These are phyloP conservation scores for Penicillium sp. DNA, from an alignment of 2,329 filamentous ascomycete species.

Conservation along the genomic window DNA sequence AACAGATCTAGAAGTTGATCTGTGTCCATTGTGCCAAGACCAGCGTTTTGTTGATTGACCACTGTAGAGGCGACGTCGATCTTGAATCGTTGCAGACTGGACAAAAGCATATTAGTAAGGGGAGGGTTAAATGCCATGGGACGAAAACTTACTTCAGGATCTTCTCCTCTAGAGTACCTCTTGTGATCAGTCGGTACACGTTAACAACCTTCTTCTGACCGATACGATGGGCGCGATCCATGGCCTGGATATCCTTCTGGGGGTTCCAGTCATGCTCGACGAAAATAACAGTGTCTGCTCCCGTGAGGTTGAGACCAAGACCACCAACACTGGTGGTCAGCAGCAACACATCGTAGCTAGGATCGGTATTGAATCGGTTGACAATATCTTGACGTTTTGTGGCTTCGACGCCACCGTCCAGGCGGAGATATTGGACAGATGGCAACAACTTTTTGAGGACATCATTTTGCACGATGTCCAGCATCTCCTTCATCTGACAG, in stretches of 20 bases:
- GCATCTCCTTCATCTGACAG: conserved; percentile 99
- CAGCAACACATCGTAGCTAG: conserved; percentile 90
- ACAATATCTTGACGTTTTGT: conserved; percentile 95
- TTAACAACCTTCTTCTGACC: conserved; percentile 99
- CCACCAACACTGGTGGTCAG: conserved; percentile 95
- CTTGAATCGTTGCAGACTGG: conserved; percentile 94
- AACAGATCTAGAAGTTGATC: conserved; percentile 97
- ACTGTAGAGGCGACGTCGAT: conserved; percentile 98
- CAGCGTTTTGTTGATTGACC: conserved; percentile 98
- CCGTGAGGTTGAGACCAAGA: conserved; percentile 89
- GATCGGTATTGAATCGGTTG: conserved; percentile 97
- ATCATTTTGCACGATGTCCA: conserved; percentile 96
- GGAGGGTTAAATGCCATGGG: conserved; percentile 10
- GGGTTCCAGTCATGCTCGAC: conserved; percentile 99
- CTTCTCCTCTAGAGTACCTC: conserved; percentile 96
- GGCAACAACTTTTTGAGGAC: conserved; percentile 90
- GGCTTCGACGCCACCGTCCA: conserved; percentile 90
- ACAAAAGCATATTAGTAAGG: conserved; percentile 17
- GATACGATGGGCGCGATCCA: conserved; percentile 97
- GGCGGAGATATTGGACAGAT: conserved; percentile 85
- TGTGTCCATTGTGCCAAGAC: conserved; percentile 93
- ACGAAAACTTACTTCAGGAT: conserved; percentile 68
- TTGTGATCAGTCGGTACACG: conserved; percentile 93
- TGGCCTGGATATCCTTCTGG: conserved; percentile 96
- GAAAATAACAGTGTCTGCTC: conserved; percentile 97